phyloP scores from a whole-genome alignment of 2,329 filamentous ascomycete genomes.

The Beauveria sp. region DNA sequence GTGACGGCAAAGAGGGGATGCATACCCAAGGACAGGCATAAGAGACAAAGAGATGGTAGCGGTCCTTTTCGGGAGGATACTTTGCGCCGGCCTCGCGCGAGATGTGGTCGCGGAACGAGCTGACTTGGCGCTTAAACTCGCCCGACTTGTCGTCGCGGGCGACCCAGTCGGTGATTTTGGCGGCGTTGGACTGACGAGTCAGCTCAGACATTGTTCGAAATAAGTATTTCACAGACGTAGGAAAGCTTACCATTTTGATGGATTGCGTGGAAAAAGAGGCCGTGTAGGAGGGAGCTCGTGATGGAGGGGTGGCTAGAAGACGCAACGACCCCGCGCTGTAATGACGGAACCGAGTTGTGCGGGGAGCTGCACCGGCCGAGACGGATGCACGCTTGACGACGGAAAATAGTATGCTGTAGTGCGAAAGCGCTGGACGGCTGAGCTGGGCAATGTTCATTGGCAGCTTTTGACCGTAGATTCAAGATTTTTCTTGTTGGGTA shows the following conservation, averaged over 20 bases:
- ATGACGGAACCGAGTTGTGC: not conserved
- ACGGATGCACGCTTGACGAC: not conserved
- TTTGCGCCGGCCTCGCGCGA: slow-evolving; percentile 62
- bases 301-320: not conserved
- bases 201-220: not conserved
- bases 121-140: slow-evolving; percentile 86
- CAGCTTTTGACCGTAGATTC: not conserved
- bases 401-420: not conserved
- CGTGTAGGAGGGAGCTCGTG: not conserved
- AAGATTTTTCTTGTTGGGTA: not conserved
- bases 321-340: not conserved
- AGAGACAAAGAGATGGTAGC: slow-evolving; percentile 92
- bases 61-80: slow-evolving; percentile 77
- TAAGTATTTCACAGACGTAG: no score
- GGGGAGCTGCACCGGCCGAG: not conserved
- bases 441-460: slow-evolving; percentile 1
- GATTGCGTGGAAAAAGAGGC: not conserved
- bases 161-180: slow-evolving; percentile 77
- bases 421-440: not conserved
- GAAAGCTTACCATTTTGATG: not conserved
- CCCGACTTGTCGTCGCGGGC: slow-evolving; percentile 67
- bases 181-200: slow-evolving; percentile 12
- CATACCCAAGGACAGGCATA: slow-evolving; percentile 85
- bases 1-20: slow-evolving; percentile 15
- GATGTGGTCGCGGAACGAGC: slow-evolving; percentile 75